Percentiles rank a stretch among this genome's conserved stretches.
phyloP scores from a whole-genome alignment of 1,139 yeast species.

The Kurtzmaniella quercitrusa region DNA sequence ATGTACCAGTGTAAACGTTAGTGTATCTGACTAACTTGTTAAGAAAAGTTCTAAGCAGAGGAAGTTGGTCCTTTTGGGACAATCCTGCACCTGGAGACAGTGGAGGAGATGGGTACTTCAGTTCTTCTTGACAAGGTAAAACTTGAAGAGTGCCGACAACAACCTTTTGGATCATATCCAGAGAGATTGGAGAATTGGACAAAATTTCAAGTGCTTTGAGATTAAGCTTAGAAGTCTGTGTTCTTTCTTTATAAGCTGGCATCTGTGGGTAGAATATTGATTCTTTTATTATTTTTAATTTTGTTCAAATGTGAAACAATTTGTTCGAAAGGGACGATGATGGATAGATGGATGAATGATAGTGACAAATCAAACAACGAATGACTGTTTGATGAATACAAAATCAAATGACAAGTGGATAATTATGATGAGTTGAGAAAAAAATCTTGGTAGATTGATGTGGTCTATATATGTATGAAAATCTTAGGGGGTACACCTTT shows the following conservation, averaged over 20 bases:
- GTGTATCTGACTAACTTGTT: conserved; percentile 67
- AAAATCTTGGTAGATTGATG: neutral
- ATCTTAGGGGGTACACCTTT: neutral
- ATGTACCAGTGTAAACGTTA: conserved; percentile 72
- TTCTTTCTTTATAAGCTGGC: neutral
- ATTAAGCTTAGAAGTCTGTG: conserved; percentile 23
- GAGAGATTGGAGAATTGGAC: conserved; percentile 54
- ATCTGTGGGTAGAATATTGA: neutral
- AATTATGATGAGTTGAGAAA: neutral
- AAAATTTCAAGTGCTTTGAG: conserved; percentile 54
- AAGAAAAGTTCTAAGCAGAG: conserved; percentile 72
- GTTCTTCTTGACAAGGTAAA: conserved; percentile 49
- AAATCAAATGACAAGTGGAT: neutral
- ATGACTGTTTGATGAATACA: neutral
- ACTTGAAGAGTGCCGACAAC: conserved; percentile 62
- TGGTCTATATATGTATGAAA: neutral
- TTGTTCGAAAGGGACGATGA: neutral
- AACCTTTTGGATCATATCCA: conserved; percentile 61
- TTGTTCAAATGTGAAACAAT: neutral
- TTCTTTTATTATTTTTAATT: neutral
- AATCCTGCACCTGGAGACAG: conserved; percentile 22
- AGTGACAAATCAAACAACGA: neutral
- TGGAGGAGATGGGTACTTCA: conserved; percentile 32
- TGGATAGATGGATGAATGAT: neutral
- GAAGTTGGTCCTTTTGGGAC: conserved; percentile 41